These are phyloP conservation scores for Quaeritorhiza haematococci DNA, from an alignment of 371 early-diverging fungal genomes.

Conservation along the genomic window DNA sequence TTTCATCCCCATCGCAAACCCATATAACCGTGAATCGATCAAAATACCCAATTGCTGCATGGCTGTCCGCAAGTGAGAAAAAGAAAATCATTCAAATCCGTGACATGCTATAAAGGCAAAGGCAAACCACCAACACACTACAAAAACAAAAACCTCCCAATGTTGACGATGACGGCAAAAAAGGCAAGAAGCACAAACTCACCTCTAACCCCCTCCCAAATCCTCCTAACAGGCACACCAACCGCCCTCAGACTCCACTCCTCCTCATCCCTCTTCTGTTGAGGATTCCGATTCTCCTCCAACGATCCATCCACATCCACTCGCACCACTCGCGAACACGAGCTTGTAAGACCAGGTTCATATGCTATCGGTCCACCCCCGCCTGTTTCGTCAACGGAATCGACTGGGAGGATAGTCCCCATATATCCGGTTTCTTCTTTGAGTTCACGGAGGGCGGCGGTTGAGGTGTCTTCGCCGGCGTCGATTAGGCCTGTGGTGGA, in stretches of 20 bases:
- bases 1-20: conserved; percentile 11
- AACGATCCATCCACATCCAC: no score
- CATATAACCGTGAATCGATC: conserved; percentile 15
- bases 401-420: not conserved
- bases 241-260: conserved; percentile 16
- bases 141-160: no score
- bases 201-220: conserved; percentile 1
- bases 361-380: conserved; percentile 10
- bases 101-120: no score
- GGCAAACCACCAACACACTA: no score
- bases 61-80: conserved; percentile 5
- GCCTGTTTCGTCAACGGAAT: no score
- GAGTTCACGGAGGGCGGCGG: conserved; percentile 15
- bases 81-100: conserved; percentile 1
- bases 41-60: not conserved
- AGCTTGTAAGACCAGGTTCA: conserved; percentile 17
- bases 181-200: no score
- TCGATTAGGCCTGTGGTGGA: conserved; percentile 11
- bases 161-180: no score
- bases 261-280: conserved; percentile 2
- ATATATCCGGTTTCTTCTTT: conserved; percentile 19
- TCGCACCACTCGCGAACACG: conserved; percentile 9
- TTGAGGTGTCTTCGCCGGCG: conserved; percentile 4
- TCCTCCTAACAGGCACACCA: not conserved
- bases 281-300: not conserved